These are phyloP conservation scores for Suillus fuscotomentosus DNA, from an alignment of 768 basidiomycete genomes.

Conservation along the genomic window DNA sequence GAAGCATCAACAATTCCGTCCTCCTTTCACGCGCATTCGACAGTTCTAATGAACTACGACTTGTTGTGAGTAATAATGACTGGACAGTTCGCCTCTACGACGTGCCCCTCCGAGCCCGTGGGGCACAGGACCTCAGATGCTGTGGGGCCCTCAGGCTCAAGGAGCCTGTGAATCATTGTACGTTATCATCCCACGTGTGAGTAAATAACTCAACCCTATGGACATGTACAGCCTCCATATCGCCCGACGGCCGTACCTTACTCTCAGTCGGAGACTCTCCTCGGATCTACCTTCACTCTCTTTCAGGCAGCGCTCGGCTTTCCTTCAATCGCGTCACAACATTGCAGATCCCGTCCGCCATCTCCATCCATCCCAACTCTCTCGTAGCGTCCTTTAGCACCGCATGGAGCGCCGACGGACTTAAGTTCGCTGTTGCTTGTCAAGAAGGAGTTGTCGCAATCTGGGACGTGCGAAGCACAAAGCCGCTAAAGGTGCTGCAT, in stretches of 20 bases:
- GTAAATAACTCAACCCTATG: constrained; percentile 11
- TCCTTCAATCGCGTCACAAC: constrained; percentile 65
- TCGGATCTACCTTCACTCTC: constrained; percentile 78
- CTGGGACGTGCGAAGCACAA: constrained; percentile 79
- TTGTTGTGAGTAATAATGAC: constrained; percentile 88
- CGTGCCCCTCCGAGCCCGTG: constrained; percentile 48
- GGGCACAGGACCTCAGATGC: constrained; percentile 42
- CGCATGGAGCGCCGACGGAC: constrained; percentile 72
- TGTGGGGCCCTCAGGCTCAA: constrained; percentile 56
- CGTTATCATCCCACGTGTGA: constrained; percentile 26
- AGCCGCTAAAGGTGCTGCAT: constrained; percentile 66
- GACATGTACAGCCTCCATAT: constrained; percentile 68
- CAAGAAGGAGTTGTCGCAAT: constrained; percentile 80
- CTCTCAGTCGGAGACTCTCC: constrained; percentile 91
- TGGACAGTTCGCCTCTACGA: constrained; percentile 79
- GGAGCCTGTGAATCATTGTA: constrained; percentile 82
- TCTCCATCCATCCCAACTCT: constrained; percentile 39
- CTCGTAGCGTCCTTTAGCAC: constrained; percentile 78
- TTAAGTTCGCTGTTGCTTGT: constrained; percentile 79
- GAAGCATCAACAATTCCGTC: constrained; percentile 84
- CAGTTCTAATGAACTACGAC: constrained; percentile 69
- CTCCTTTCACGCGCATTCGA: constrained; percentile 55
- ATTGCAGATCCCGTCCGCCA: constrained; percentile 63
- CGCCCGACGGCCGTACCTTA: constrained; percentile 83
- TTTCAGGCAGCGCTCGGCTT: constrained; percentile 62